A percentile compares a stretch with the other conserved stretches of the same genome.
These are phyloP conservation scores for Picochlorum sp. DNA, from an alignment of 139 green algal species.

Conservation along the genomic window DNA sequence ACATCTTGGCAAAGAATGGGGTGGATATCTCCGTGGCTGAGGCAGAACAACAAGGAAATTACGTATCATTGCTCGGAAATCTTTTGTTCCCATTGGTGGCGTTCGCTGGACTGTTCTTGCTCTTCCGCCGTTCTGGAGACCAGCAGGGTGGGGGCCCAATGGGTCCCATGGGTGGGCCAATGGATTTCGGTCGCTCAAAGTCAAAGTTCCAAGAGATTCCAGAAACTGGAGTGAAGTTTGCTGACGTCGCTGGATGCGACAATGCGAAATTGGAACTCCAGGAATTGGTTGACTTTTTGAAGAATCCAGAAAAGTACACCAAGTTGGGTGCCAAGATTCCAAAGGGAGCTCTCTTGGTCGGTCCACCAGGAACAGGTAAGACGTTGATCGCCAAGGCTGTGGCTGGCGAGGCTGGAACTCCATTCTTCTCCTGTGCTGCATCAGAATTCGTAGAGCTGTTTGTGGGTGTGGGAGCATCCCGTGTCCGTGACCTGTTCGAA, in stretches of 20 bases:
- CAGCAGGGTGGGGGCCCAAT: slow-evolving; percentile 28
- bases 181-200: slow-evolving; percentile 98
- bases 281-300: slow-evolving; percentile 96
- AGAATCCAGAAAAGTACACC: slow-evolving; percentile 89
- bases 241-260: slow-evolving; percentile 91
- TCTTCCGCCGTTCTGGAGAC: slow-evolving; percentile 68
- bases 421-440: slow-evolving; percentile 95
- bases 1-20: slow-evolving; percentile 81
- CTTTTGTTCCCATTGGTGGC: slow-evolving; percentile 97
- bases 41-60: slow-evolving; percentile 85
- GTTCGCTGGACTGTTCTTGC: slow-evolving; percentile 97
- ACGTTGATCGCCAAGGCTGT: slow-evolving; percentile 85
- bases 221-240: slow-evolving; percentile 96
- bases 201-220: slow-evolving; percentile 99
- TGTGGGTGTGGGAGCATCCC: slow-evolving; percentile 93
- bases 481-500: slow-evolving; percentile 96
- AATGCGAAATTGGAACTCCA: slow-evolving; percentile 94
- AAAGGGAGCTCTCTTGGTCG: slow-evolving; percentile 77
- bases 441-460: slow-evolving; percentile 99
- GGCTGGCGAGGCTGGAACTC: slow-evolving; percentile 89
- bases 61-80: slow-evolving; percentile 92
- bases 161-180: slow-evolving; percentile 79
- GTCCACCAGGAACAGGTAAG: slow-evolving; percentile 66
- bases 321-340: slow-evolving; percentile 89
- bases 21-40: slow-evolving; percentile 90